phyloP scores from a whole-genome alignment of 2,329 filamentous ascomycete species.

The Capronia coronata region DNA sequence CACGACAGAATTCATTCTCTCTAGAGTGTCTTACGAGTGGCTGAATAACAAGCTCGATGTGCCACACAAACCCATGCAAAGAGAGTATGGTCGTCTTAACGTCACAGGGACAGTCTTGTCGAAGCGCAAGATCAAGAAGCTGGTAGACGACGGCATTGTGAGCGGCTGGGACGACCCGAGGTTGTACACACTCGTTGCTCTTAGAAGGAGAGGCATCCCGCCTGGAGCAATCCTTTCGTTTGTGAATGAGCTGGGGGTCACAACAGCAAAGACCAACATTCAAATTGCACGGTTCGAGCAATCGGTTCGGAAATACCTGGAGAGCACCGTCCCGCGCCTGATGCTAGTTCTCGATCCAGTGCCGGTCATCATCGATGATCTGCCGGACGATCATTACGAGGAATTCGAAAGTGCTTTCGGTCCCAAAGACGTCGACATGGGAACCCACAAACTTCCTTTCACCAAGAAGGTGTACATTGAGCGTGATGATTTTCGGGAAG shows the following conservation, averaged over 20 bases:
- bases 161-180: conserved; percentile 87
- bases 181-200: conserved; percentile 76
- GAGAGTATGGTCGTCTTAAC: conserved; percentile 71
- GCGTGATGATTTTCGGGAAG: conserved; percentile 67
- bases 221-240: conserved; percentile 85
- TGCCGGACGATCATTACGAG: conserved; percentile 59
- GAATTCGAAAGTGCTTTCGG: conserved; percentile 71
- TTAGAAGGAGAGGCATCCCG: conserved; percentile 77
- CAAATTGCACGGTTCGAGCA: conserved; percentile 79
- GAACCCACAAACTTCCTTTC: conserved; percentile 54
- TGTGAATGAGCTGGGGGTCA: conserved; percentile 84
- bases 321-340: conserved; percentile 77
- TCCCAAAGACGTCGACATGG: conserved; percentile 61
- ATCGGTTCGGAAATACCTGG: conserved; percentile 76
- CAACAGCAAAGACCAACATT: conserved; percentile 72
- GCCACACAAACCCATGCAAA: conserved; percentile 80
- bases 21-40: conserved; percentile 84
- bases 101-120: conserved; percentile 79
- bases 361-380: conserved; percentile 72
- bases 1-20: conserved; percentile 84
- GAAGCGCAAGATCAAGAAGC: conserved; percentile 73
- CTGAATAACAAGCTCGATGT: conserved; percentile 74
- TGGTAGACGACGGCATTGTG: conserved; percentile 72
- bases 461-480: conserved; percentile 82
- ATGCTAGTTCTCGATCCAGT: conserved; percentile 87